A percentile compares a stretch with the other conserved stretches of the same genome.
These are phyloP conservation scores for Chloris gayana DNA, from an alignment of 176 grass and related monocot species.

Conservation along the genomic window DNA sequence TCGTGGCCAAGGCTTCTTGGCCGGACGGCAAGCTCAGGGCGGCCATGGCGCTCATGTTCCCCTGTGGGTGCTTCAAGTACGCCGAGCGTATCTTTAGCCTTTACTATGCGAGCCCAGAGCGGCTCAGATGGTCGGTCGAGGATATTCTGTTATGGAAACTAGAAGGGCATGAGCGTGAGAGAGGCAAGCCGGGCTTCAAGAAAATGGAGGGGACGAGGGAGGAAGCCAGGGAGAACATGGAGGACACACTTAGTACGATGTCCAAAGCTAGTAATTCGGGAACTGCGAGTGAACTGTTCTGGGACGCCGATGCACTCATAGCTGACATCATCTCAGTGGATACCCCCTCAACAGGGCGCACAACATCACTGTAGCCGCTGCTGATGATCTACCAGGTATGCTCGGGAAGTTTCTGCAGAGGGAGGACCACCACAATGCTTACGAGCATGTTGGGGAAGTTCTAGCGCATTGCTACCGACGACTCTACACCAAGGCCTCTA, in stretches of 20 bases:
- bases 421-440: background rate
- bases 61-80: constrained; percentile 10
- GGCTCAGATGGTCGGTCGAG: background rate
- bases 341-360: background rate
- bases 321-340: background rate
- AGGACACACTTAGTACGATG: too few relatives aligned
- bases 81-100: background rate
- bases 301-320: background rate
- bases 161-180: too few relatives aligned
- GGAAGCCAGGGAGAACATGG: too few relatives aligned
- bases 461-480: background rate
- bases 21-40: fast-evolving
- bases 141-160: background rate
- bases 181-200: too few relatives aligned
- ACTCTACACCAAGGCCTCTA: background rate
- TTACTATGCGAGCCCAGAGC: background rate
- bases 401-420: background rate
- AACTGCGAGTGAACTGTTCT: background rate
- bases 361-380: fast-evolving
- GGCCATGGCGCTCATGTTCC: background rate
- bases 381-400: background rate
- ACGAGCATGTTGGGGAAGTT: background rate
- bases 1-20: background rate
- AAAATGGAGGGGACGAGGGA: too few relatives aligned
- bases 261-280: too few relatives aligned